phyloP scores from a whole-genome alignment of 2,329 filamentous ascomycete species.

The Arthrobotrys entomopaga region DNA sequence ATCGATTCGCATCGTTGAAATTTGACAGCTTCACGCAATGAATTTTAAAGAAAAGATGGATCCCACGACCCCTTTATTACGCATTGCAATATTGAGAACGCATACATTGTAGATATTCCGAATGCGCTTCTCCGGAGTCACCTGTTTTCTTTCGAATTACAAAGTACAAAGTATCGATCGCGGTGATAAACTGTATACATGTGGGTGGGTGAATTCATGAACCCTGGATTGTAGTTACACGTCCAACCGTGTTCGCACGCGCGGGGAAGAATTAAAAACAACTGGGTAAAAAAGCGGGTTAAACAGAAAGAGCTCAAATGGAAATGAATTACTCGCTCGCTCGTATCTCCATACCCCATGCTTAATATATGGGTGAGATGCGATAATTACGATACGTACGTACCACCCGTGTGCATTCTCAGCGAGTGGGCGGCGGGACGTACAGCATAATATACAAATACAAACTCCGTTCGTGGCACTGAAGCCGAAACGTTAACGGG shows the following conservation, averaged over 20 bases:
- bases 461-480: too few relatives aligned
- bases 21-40: slow-evolving; percentile 5
- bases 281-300: too few relatives aligned
- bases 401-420: not conserved
- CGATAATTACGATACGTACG: too few relatives aligned
- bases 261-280: too few relatives aligned
- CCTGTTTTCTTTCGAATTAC: not conserved
- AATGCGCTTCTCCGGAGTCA: too few relatives aligned
- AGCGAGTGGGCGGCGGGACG: slow-evolving; percentile 28
- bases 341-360: not conserved
- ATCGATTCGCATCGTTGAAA: not conserved
- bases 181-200: not conserved
- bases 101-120: too few relatives aligned
- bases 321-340: too few relatives aligned
- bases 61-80: not conserved
- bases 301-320: too few relatives aligned
- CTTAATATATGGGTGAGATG: slow-evolving; percentile 16
- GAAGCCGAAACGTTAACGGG: slow-evolving; percentile 33
- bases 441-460: too few relatives aligned
- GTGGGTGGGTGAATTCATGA: too few relatives aligned
- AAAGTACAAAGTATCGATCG: not conserved
- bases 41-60: not conserved
- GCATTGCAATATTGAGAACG: not conserved
- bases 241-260: too few relatives aligned
- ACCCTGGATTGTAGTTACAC: too few relatives aligned